A percentile compares a stretch with the other conserved stretches of the same genome.
These are phyloP conservation scores for Aureobasidium musti DNA, from an alignment of 2,329 filamentous ascomycete genomes.

Conservation along the genomic window DNA sequence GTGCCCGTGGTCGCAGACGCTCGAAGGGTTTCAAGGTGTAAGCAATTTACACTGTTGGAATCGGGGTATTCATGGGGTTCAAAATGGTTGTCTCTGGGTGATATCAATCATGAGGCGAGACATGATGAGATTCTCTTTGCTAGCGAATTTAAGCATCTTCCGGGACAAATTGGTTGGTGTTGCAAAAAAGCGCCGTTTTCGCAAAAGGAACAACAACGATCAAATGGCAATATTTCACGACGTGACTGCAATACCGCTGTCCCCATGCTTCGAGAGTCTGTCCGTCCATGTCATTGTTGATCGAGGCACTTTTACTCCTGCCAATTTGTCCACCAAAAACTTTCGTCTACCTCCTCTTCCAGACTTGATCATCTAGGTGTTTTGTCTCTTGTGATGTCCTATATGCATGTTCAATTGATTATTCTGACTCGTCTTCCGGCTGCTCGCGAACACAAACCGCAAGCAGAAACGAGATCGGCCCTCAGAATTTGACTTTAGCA, in stretches of 20 bases:
- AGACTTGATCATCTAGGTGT: neutral
- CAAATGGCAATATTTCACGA: constrained; percentile 29
- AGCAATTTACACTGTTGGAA: constrained; percentile 42
- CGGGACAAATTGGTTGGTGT: constrained; percentile 28
- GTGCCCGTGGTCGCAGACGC: constrained; percentile 96
- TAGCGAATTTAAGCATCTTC: constrained; percentile 30
- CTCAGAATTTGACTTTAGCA: constrained; percentile 20
- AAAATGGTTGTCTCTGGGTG: constrained; percentile 31
- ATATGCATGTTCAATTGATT: neutral
- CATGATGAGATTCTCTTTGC: constrained; percentile 31
- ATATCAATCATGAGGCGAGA: constrained; percentile 29
- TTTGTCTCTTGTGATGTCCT: neutral
- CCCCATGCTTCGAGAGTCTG: constrained; percentile 12
- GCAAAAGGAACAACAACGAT: constrained; percentile 29
- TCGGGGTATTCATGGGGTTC: constrained; percentile 29
- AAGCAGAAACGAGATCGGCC: constrained; percentile 23
- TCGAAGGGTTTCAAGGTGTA: constrained; percentile 99
- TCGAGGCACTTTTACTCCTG: constrained; percentile 16
- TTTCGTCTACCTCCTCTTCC: neutral
- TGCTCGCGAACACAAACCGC: constrained; percentile 24
- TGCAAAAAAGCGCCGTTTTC: constrained; percentile 29
- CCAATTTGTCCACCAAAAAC: constrained; percentile 14
- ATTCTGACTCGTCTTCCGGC: constrained; percentile 2
- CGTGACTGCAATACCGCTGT: constrained; percentile 26
- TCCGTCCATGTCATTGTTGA: constrained; percentile 8